Evolutionary conservation across 108 stramenopile species (phyloP).

Genomic region (Cyclostephanos tholiformis): DNA sequence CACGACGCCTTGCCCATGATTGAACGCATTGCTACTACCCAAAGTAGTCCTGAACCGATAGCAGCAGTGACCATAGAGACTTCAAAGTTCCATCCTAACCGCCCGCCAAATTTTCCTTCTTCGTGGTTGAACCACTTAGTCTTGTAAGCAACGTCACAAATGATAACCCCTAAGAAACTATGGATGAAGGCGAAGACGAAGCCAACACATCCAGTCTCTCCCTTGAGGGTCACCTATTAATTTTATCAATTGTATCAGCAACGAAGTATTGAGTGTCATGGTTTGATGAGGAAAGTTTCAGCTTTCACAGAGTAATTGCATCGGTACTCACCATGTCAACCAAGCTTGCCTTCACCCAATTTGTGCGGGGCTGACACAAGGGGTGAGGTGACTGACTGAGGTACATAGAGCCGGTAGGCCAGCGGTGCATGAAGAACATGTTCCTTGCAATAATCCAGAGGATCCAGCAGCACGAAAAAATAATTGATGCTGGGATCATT

Average conservation of each 20-base stretch:
- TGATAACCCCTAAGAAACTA: not conserved
- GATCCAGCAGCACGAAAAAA: not conserved
- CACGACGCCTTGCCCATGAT: conserved; percentile 6
- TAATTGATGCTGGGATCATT: not conserved
- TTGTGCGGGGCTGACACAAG: not conserved
- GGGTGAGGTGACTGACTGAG: conserved; percentile 4
- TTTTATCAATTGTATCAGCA: not conserved
- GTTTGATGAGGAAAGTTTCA: no score
- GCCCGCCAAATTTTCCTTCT: not conserved
- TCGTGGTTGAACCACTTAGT: not conserved
- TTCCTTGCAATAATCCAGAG: conserved; percentile 10
- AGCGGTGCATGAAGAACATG: conserved; percentile 4
- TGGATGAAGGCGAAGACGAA: conserved; percentile 8
- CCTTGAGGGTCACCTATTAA: conserved; percentile 2
- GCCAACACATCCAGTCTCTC: conserved; percentile 5
- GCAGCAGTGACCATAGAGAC: not conserved
- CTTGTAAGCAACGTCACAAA: conserved; percentile 6
- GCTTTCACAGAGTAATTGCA: no score
- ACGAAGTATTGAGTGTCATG: no score
- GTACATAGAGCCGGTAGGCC: not conserved
- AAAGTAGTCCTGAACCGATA: not conserved
- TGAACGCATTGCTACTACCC: not conserved
- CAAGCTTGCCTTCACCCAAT: not conserved
- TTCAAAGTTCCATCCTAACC: not conserved
- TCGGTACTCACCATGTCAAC: conserved; percentile 6